These are phyloP conservation scores for Oryza australiensis DNA, from an alignment of 176 grass and related monocot genomes.

Conservation along the genomic window DNA sequence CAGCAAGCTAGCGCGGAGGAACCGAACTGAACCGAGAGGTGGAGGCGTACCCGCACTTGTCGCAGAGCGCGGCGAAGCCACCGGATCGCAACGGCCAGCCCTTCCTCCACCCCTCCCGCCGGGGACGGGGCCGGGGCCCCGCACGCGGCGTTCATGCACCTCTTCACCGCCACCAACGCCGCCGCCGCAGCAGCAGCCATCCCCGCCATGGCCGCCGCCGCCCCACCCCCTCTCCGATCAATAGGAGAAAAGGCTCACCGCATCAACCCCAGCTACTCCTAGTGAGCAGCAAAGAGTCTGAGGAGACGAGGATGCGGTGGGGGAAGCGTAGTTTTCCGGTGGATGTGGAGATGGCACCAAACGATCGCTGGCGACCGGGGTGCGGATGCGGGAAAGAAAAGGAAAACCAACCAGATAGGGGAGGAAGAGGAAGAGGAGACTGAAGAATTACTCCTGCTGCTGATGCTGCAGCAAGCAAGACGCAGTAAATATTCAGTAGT, in stretches of 20 bases:
- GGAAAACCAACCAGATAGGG: not conserved
- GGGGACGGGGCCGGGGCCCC: slow-evolving; percentile 35
- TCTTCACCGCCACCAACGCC: slow-evolving; percentile 20
- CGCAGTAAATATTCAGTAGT: not conserved
- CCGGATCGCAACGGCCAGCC: slow-evolving; percentile 92
- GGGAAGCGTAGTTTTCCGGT: slow-evolving; percentile 54
- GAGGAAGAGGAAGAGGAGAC: not conserved
- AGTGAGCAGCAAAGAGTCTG: not conserved
- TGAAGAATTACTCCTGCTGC: not conserved
- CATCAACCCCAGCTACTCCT: not conserved
- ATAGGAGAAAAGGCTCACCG: not conserved
- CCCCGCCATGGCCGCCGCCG: slow-evolving; percentile 25
- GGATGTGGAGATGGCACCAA: slow-evolving; percentile 57
- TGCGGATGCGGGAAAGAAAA: slow-evolving; percentile 42
- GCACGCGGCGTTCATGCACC: slow-evolving; percentile 89
- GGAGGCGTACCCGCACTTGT: slow-evolving; percentile 89
- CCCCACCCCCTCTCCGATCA: not conserved
- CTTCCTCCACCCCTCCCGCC: slow-evolving; percentile 68
- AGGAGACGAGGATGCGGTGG: not conserved
- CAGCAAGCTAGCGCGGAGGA: not conserved
- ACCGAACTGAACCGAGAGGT: not conserved
- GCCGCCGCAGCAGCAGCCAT: slow-evolving; percentile 3
- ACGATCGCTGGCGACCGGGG: slow-evolving; percentile 23
- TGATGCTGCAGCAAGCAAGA: too few species aligned
- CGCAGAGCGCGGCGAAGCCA: slow-evolving; percentile 74